Conservation (phyloP, 2,329 filamentous ascomycete genomes). For the Orbilia ellipsospora region DNA sequence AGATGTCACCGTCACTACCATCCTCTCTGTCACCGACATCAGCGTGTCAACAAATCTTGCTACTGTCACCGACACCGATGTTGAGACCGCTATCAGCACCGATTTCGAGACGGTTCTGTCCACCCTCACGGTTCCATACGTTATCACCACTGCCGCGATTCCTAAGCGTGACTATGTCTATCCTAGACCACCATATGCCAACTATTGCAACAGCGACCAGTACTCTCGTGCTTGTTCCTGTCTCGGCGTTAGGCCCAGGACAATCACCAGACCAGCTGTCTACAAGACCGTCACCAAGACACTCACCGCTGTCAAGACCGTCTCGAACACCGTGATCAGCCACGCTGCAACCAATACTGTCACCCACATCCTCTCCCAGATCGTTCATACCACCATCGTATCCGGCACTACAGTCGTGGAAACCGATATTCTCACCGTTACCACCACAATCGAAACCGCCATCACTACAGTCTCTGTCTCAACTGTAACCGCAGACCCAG, state of each 20-base stretch:
- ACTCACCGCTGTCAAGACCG: constrained; percentile 25
- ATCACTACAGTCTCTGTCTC: constrained; percentile 18
- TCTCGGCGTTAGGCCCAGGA: constrained; percentile 37
- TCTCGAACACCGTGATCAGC: neutral
- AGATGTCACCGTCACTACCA: constrained; percentile 23
- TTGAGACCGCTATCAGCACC: constrained; percentile 21
- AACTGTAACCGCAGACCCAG: constrained; percentile 28
- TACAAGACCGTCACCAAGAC: constrained; percentile 30
- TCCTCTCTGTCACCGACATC: constrained; percentile 31
- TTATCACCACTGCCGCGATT: neutral
- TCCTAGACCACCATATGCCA: constrained; percentile 34
- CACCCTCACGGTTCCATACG: constrained; percentile 31
- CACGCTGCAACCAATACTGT: constrained; percentile 13
- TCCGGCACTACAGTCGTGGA: constrained; percentile 24
- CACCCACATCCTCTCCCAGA: constrained; percentile 6
- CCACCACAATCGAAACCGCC: constrained; percentile 4
- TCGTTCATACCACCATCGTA: constrained; percentile 33
- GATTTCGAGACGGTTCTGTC: constrained; percentile 16
- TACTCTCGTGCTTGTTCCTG: constrained; percentile 50
- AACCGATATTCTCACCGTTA: constrained; percentile 27
- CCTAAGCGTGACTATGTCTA: neutral
- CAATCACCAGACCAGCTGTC: constrained; percentile 34
- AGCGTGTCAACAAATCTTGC: constrained; percentile 29
- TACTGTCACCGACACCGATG: constrained; percentile 28
- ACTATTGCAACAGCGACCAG: constrained; percentile 19